Evolutionary conservation across 768 basidiomycete species (phyloP), one percentile per base, ranked within the genome.

Genomic region (Tulasnella sp.): DNA sequence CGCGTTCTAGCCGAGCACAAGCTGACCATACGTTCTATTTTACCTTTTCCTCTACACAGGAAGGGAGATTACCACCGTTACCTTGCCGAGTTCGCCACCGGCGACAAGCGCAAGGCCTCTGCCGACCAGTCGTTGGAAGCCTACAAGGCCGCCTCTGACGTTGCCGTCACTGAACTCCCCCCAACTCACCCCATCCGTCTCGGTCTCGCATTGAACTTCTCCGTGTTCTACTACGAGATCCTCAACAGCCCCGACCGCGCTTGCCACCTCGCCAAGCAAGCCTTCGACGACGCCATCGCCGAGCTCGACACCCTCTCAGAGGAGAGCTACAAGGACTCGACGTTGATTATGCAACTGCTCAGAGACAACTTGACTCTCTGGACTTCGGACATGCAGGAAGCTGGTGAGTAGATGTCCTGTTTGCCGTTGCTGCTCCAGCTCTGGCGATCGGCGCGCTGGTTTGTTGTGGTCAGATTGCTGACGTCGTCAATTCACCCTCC

Each of bases 151-250:
- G 92, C 94, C 64, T 94, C 93, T 79, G 87, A 91, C 80, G 91
- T 94, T 76, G 92, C 93, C 41, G 80, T 82, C 72, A 84, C 85
- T 72, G 88, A 90, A 77, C 86, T 95, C 68, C 88, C 87, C 32
- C 84, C 89, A 6, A 87, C 90, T 64, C 91, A 95, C 81, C 92
- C 94, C 71, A 95, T 94, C 74, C 87, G 92, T 76, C 83, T 95
- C 72, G 94, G 93, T 40, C 83, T 95, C 67, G 92, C 93, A 39
- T 84, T 95, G 77, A 95, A 95, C 82, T 94, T 95, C 81, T 89
- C 92, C n/a, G 94, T 95, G 67, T 95, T 91, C 83, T 94, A 91
- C 80, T 93, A 93, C 79, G 89, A 95, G 79, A 91, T 94, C 77
- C 85, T 88, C 75, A 88, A 89, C 80, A 90, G 89, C 78, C 91